Conservation (phyloP, 2,329 filamentous ascomycete genomes). For the Hyphodiscus sp. region DNA sequence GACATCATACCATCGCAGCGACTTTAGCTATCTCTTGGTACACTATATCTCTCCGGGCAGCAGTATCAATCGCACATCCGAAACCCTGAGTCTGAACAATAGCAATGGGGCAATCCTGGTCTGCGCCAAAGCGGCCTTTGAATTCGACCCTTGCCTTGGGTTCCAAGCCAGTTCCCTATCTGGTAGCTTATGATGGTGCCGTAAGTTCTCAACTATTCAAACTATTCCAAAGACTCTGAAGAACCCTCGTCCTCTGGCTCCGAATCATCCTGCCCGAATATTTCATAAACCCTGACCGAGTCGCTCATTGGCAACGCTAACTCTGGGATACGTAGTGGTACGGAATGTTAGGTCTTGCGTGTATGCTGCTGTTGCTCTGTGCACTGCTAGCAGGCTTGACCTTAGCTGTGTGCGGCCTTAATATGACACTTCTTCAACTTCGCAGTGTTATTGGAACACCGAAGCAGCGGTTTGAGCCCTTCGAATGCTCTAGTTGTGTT, state of each 20-base stretch:
- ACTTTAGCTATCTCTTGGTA: neutral
- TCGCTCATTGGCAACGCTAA: too few relatives aligned
- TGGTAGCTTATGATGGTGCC: neutral
- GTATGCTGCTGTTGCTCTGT: slow-evolving; percentile 12
- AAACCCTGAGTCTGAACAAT: neutral
- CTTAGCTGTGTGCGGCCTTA: slow-evolving; percentile 22
- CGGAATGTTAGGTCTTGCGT: slow-evolving; percentile 13
- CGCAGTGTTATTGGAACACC: slow-evolving; percentile 15
- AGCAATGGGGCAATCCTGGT: neutral
- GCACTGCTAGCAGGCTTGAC: slow-evolving; percentile 23
- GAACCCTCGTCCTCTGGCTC: neutral
- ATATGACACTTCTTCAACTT: slow-evolving; percentile 20
- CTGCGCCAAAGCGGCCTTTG: neutral
- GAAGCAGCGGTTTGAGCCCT: slow-evolving; percentile 16
- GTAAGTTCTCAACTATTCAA: too few relatives aligned
- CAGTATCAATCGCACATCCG: neutral
- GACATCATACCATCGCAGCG: neutral
- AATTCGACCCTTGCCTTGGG: neutral
- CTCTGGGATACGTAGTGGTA: neutral
- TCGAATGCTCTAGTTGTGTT: neutral
- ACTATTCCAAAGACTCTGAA: too few relatives aligned
- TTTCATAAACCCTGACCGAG: too few relatives aligned
- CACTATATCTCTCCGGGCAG: neutral
- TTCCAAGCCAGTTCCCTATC: neutral
- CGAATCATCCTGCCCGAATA: too few relatives aligned